These are phyloP conservation scores for Coemansia sp. DNA, from an alignment of 192 early-diverging fungal genomes.

Conservation along the genomic window DNA sequence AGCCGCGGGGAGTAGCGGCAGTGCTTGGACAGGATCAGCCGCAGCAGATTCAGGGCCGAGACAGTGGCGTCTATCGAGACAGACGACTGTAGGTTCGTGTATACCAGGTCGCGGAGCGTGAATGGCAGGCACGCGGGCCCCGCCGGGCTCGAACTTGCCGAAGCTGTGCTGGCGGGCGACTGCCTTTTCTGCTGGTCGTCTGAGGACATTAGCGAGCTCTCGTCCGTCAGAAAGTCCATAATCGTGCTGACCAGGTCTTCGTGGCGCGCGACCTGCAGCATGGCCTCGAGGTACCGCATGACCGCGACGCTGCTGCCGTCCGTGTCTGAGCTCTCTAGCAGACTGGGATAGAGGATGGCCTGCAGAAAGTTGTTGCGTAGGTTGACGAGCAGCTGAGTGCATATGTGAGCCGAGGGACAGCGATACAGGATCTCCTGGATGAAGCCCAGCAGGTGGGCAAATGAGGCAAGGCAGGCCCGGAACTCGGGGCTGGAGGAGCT, in stretches of 20 bases:
- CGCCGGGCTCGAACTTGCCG: not conserved
- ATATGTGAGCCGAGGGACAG: slow-evolving; percentile 34
- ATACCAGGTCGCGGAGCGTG: slow-evolving; percentile 74
- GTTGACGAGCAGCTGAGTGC: slow-evolving; percentile 54
- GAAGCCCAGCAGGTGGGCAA: slow-evolving; percentile 27
- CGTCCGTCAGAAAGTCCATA: slow-evolving; percentile 71
- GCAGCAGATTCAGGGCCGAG: slow-evolving; percentile 73
- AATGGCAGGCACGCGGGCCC: slow-evolving; percentile 47
- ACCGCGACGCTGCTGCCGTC: slow-evolving; percentile 86
- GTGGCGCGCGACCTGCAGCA: slow-evolving; percentile 68
- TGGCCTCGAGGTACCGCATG: slow-evolving; percentile 82
- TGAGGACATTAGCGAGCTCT: slow-evolving; percentile 24
- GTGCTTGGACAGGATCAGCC: slow-evolving; percentile 67
- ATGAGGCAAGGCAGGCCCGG: slow-evolving; percentile 31
- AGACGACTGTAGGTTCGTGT: slow-evolving; percentile 81
- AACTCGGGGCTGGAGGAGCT: slow-evolving; percentile 55
- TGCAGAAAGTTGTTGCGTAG: slow-evolving; percentile 77
- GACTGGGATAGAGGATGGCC: slow-evolving; percentile 78
- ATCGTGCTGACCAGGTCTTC: slow-evolving; percentile 69
- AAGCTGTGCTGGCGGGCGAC: no score
- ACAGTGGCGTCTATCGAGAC: slow-evolving; percentile 78
- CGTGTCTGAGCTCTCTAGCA: slow-evolving; percentile 82
- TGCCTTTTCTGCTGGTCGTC: no score
- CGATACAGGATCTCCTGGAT: slow-evolving; percentile 41
- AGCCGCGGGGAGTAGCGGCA: slow-evolving; percentile 70